phyloP scores from a whole-genome alignment of 2,329 filamentous ascomycete genomes.

The Colletotrichum camelliae region DNA sequence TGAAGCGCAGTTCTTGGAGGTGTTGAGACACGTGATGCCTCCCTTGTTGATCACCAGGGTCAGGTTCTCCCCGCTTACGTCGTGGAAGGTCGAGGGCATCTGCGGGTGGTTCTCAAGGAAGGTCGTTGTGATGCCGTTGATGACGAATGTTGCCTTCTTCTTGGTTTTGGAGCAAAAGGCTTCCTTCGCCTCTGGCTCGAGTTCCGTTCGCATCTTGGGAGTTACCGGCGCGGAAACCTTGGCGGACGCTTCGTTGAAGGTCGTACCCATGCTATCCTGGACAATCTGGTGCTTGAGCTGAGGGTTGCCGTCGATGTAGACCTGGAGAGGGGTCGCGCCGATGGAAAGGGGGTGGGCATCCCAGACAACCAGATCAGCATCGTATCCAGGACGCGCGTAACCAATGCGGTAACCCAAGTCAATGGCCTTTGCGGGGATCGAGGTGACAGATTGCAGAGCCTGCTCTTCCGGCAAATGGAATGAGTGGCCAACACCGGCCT shows the following conservation, averaged over 20 bases:
- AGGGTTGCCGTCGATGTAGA: constrained; percentile 50
- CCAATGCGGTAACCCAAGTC: constrained; percentile 49
- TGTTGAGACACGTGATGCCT: constrained; percentile 41
- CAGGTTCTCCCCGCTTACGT: constrained; percentile 25
- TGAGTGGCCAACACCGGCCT: constrained; percentile 45
- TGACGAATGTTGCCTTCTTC: constrained; percentile 31
- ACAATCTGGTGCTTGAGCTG: constrained; percentile 38
- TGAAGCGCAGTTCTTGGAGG: constrained; percentile 6
- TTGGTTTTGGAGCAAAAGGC: constrained; percentile 29
- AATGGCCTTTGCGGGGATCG: constrained; percentile 48
- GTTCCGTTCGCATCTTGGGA: constrained; percentile 27
- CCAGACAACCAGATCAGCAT: constrained; percentile 57
- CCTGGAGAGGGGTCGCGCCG: constrained; percentile 50
- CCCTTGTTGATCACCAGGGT: constrained; percentile 47
- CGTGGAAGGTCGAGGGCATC: constrained; percentile 1
- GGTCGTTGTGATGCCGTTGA: constrained; percentile 41
- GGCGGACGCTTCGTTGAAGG: constrained; percentile 8
- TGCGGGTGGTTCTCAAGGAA: constrained; percentile 33
- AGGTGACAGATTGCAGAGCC: constrained; percentile 49
- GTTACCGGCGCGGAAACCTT: not conserved
- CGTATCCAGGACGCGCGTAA: constrained; percentile 48
- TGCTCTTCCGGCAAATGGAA: constrained; percentile 45
- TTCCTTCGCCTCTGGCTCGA: constrained; percentile 26
- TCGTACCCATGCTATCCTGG: constrained; percentile 27
- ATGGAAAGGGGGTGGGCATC: constrained; percentile 50